phyloP scores from a whole-genome alignment of 768 basidiomycete species.

The Calvatia gigantea region DNA sequence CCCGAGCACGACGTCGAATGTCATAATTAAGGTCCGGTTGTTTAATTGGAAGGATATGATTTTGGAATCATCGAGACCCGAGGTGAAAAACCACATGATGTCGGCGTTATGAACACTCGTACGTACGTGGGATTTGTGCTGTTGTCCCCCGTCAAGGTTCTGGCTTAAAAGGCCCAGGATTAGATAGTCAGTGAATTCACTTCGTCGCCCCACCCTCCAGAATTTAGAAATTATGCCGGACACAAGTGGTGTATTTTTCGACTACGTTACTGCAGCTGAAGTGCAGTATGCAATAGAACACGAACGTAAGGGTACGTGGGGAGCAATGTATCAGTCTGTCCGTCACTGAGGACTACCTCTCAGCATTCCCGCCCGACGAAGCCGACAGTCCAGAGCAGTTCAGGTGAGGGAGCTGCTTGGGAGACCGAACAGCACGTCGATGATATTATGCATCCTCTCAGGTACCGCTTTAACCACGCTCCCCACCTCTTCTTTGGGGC shows the following conservation, averaged over 20 bases:
- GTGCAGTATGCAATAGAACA: conserved; percentile 40
- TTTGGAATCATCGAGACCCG: not conserved
- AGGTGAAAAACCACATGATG: not conserved
- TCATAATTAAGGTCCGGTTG: no score
- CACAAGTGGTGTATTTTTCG: conserved; percentile 29
- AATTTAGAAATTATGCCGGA: not conserved
- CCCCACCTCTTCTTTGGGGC: conserved; percentile 64
- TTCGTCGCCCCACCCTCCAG: not conserved
- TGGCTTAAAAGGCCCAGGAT: not conserved
- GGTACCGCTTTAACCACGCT: conserved; percentile 51
- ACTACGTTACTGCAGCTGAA: conserved; percentile 39
- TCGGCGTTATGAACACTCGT: not conserved
- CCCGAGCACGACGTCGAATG: no score
- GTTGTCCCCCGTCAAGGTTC: not conserved
- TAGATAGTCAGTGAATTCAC: not conserved
- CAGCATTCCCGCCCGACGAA: conserved; percentile 63
- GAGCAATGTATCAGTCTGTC: not conserved
- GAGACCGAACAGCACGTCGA: conserved; percentile 1
- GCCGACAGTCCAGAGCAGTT: conserved; percentile 57
- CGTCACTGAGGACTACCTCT: not conserved
- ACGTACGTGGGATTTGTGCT: conserved; percentile 1
- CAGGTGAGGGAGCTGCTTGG: conserved; percentile 28
- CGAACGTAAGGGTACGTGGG: conserved; percentile 31
- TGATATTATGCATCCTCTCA: not conserved
- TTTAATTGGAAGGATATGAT: not conserved